These are phyloP conservation scores for Termitomyces bulborhizus DNA, from an alignment of 768 basidiomycete species.

Conservation along the genomic window DNA sequence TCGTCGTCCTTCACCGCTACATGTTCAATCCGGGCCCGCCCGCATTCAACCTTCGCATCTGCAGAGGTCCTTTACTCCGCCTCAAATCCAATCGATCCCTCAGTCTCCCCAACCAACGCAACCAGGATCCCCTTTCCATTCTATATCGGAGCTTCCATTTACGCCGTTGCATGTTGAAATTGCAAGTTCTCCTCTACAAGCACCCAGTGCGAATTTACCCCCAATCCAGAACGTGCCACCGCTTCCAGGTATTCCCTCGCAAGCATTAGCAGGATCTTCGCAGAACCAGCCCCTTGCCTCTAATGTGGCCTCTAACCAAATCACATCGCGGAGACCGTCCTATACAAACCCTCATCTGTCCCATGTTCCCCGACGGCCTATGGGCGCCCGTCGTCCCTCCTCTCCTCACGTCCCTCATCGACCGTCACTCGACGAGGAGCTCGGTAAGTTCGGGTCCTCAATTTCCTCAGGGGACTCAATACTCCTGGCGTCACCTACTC, in stretches of 20 bases:
- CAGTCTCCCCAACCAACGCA: neutral
- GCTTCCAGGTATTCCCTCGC: neutral
- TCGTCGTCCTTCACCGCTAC: neutral
- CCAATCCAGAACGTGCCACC: neutral
- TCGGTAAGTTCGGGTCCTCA: neutral
- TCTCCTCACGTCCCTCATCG: neutral
- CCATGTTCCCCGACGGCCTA: neutral
- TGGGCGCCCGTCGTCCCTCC: neutral
- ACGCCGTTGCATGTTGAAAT: neutral
- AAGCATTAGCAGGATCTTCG: neutral
- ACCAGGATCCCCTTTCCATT: neutral
- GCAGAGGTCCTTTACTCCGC: neutral
- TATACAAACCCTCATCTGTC: neutral
- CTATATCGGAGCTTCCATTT: neutral
- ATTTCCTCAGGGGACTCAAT: constrained; percentile 3
- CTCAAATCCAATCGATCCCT: neutral
- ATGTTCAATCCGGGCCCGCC: neutral
- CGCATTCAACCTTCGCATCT: neutral
- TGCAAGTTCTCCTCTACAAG: neutral
- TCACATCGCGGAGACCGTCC: neutral
- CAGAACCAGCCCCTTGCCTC: neutral
- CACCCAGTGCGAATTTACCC: neutral
- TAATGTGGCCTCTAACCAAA: neutral
- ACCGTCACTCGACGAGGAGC: neutral
- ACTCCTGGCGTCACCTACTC: too few species aligned